Evolutionary conservation across 805 yeast genomes (phyloP).

Genomic region (Blastobotrys peoriensis): DNA sequence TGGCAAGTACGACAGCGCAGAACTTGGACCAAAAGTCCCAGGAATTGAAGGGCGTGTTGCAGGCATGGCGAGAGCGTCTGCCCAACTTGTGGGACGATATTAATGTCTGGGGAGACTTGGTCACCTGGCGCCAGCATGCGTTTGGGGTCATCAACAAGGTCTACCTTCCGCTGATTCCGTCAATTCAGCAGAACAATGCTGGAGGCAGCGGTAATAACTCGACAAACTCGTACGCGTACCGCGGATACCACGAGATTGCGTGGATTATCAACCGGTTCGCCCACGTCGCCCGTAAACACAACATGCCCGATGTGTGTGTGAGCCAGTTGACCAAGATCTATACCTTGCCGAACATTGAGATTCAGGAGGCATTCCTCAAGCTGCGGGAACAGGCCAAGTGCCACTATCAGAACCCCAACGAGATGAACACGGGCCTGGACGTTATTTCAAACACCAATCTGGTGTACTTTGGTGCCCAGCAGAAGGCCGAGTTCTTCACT

Average conservation of each 20-base stretch:
- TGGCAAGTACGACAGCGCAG: constrained; percentile 84
- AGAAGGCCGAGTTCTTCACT: constrained; percentile 96
- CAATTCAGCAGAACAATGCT: constrained; percentile 55
- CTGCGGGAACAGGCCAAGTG: constrained; percentile 96
- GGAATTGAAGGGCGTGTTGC: constrained; percentile 88
- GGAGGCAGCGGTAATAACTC: constrained; percentile 32
- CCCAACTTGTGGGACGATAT: constrained; percentile 98
- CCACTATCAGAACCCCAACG: constrained; percentile 87
- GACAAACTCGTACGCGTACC: constrained; percentile 85
- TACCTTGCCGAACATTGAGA: constrained; percentile 94
- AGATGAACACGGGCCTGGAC: constrained; percentile 89
- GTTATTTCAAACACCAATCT: constrained; percentile 94
- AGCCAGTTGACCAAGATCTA: constrained; percentile 89
- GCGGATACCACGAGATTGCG: constrained; percentile 98
- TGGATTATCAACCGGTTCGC: constrained; percentile 99
- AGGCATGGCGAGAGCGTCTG: constrained; percentile 96
- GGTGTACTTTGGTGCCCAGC: constrained; percentile 94
- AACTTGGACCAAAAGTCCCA: constrained; percentile 89
- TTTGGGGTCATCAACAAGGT: constrained; percentile 93
- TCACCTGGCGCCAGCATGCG: constrained; percentile 98
- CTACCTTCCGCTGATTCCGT: constrained; percentile 86
- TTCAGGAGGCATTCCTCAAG: constrained; percentile 95
- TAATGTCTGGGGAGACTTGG: constrained; percentile 94
- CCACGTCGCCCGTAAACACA: constrained; percentile 95
- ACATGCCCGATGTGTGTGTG: constrained; percentile 94